Conservation (phyloP, 75 land plant species). For the Picea glauca region DNA sequence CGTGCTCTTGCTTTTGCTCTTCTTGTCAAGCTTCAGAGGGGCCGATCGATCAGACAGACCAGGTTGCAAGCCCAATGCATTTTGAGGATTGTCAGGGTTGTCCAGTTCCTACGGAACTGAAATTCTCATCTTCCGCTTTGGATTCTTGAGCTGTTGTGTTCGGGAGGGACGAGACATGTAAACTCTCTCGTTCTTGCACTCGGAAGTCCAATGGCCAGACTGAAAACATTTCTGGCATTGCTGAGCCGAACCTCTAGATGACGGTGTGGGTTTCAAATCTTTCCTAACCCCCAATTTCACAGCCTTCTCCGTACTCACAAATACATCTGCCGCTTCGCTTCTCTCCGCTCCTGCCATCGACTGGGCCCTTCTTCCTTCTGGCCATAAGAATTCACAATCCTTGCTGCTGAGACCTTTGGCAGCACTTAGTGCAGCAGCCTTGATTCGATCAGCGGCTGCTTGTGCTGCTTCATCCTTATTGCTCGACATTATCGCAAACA, state of each 20-base stretch:
- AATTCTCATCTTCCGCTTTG: conserved; percentile 51
- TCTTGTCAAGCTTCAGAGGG: too few relatives aligned
- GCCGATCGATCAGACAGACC: too few relatives aligned
- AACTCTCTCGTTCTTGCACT: conserved; percentile 87
- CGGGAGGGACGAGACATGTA: conserved; percentile 82
- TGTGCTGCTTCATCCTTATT: conserved; percentile 45
- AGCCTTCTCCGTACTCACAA: conserved; percentile 88
- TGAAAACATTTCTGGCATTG: conserved; percentile 91
- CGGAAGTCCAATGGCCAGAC: conserved; percentile 87
- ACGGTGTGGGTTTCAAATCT: conserved; percentile 37
- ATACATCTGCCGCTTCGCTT: conserved; percentile 95
- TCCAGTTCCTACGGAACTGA: conserved; percentile 52
- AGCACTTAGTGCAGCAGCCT: conserved; percentile 69
- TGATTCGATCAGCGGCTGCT: conserved; percentile 77
- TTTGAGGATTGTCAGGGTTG: conserved; percentile 22
- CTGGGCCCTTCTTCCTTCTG: conserved; percentile 96
- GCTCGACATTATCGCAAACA: too few relatives aligned
- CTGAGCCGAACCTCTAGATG: conserved; percentile 36
- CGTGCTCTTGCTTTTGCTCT: not conserved
- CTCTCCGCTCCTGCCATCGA: conserved; percentile 92
- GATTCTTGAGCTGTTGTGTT: conserved; percentile 77
- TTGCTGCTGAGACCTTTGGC: conserved; percentile 84
- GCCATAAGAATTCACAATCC: conserved; percentile 93
- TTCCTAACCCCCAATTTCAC: conserved; percentile 82
- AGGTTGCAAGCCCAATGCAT: conserved; percentile 7